Evolutionary conservation across 2,329 filamentous ascomycete species (phyloP).

Genomic region (Bretziella fagacearum): DNA sequence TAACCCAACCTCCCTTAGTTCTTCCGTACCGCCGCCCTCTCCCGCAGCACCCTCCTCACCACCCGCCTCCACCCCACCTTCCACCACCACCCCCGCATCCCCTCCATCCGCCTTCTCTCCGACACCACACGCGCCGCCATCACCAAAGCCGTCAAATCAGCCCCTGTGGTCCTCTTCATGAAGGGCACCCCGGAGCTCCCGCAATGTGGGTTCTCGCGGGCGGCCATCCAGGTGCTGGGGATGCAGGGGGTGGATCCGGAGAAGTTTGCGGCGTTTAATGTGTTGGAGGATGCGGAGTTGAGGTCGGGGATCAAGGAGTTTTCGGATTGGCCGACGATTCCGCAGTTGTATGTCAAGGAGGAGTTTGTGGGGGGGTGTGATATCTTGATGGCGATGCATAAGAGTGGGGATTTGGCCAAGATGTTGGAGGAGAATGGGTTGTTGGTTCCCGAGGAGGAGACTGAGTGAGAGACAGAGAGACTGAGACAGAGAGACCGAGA

Average conservation of each 20-base stretch:
- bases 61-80: neutral
- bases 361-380: slow-evolving; percentile 98
- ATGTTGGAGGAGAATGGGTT: slow-evolving; percentile 83
- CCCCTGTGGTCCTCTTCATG: slow-evolving; percentile 94
- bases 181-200: slow-evolving; percentile 93
- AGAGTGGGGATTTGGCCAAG: slow-evolving; percentile 84
- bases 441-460: slow-evolving; percentile 41
- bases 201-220: slow-evolving; percentile 91
- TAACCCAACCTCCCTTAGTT: neutral
- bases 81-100: neutral
- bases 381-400: slow-evolving; percentile 92
- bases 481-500: no score
- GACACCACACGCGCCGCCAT: slow-evolving; percentile 67
- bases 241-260: slow-evolving; percentile 85
- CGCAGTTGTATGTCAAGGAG: slow-evolving; percentile 86
- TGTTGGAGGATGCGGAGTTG: slow-evolving; percentile 78
- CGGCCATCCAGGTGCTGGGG: slow-evolving; percentile 85
- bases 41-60: neutral
- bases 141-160: slow-evolving; percentile 71
- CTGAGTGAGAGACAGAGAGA: no score
- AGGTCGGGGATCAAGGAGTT: slow-evolving; percentile 94
- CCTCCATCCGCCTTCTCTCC: slow-evolving; percentile 36
- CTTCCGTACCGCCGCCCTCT: neutral
- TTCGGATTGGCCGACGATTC: slow-evolving; percentile 97
- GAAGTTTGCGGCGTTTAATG: slow-evolving; percentile 98